Conservation (phyloP, 495 filamentous ascomycete species). For the Tuber umbilicatum region DNA sequence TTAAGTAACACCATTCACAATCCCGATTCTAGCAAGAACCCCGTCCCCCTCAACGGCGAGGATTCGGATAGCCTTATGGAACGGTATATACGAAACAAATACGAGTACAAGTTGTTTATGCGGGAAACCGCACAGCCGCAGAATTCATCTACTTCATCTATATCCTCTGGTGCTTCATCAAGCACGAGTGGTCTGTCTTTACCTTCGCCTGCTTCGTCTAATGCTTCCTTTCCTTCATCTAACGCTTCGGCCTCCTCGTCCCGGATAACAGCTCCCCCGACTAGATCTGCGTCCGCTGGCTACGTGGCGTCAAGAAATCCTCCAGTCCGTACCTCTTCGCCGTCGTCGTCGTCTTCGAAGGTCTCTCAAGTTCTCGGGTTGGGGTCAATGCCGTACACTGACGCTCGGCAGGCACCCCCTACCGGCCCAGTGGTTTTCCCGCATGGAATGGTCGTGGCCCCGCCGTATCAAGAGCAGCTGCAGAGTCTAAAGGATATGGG, state of each 20-base stretch:
- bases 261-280: slow-evolving; percentile 16
- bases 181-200: slow-evolving; percentile 23
- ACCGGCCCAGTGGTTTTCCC: slow-evolving; percentile 26
- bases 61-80: slow-evolving; percentile 90
- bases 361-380: slow-evolving; percentile 37
- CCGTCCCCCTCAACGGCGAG: slow-evolving; percentile 80
- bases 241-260: slow-evolving; percentile 11
- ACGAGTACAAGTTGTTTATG: slow-evolving; percentile 60
- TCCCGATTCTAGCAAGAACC: slow-evolving; percentile 68
- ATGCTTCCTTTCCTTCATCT: slow-evolving; percentile 36
- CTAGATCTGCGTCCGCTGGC: slow-evolving; percentile 19
- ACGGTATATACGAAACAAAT: slow-evolving; percentile 88
- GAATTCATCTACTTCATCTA: slow-evolving; percentile 43
- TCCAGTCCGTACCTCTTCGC: slow-evolving; percentile 20
- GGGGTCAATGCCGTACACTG: slow-evolving; percentile 26
- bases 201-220: slow-evolving; percentile 48
- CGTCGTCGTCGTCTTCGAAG: slow-evolving; percentile 24
- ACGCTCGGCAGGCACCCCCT: slow-evolving; percentile 21
- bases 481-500: slow-evolving; percentile 81
- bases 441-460: slow-evolving; percentile 38
- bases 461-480: slow-evolving; percentile 59
- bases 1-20: slow-evolving; percentile 84
- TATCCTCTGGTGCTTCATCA: slow-evolving; percentile 40
- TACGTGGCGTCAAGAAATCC: slow-evolving; percentile 20
- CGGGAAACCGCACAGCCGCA: slow-evolving; percentile 41